phyloP scores from a whole-genome alignment of 1,284 basidiomycete species.

The Malassezia slooffiae region DNA sequence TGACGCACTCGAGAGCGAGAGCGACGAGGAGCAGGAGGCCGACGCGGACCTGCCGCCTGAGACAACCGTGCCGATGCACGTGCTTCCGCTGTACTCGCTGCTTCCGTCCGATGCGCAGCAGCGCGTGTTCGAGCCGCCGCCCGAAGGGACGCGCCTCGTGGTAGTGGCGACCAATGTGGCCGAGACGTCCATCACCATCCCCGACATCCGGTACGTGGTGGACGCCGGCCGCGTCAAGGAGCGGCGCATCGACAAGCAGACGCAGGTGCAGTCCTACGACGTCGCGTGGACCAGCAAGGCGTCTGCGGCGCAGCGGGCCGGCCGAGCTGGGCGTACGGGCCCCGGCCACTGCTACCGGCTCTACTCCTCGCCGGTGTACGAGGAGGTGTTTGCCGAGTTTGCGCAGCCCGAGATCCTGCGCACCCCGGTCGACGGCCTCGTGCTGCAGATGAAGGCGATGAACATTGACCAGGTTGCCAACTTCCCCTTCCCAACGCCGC shows the following conservation, averaged over 20 bases:
- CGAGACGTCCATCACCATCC: conserved; percentile 68
- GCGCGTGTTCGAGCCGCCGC: conserved; percentile 60
- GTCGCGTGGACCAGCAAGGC: conserved; percentile 67
- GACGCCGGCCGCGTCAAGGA: conserved; percentile 73
- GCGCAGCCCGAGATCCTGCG: conserved; percentile 83
- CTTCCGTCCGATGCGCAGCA: conserved; percentile 64
- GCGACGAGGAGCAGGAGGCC: conserved; percentile 21
- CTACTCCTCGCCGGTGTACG: conserved; percentile 67
- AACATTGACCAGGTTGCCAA: conserved; percentile 91
- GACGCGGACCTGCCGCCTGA: conserved; percentile 25
- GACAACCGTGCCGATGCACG: conserved; percentile 49
- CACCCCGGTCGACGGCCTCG: conserved; percentile 91
- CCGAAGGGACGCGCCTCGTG: conserved; percentile 57
- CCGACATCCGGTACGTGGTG: conserved; percentile 64
- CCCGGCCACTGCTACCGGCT: conserved; percentile 69
- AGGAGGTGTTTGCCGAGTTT: conserved; percentile 80
- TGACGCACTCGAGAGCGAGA: conserved; percentile 11
- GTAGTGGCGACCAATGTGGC: conserved; percentile 68
- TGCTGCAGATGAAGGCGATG: conserved; percentile 99
- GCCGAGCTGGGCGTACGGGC: conserved; percentile 65
- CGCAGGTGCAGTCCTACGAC: conserved; percentile 62
- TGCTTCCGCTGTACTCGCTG: conserved; percentile 64
- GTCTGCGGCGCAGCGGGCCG: conserved; percentile 61
- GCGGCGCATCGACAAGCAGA: conserved; percentile 57
- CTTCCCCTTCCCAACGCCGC: conserved; percentile 96